These are phyloP conservation scores for Zopfochytrium polystomum DNA, from an alignment of 371 early-diverging fungal species.

Conservation along the genomic window DNA sequence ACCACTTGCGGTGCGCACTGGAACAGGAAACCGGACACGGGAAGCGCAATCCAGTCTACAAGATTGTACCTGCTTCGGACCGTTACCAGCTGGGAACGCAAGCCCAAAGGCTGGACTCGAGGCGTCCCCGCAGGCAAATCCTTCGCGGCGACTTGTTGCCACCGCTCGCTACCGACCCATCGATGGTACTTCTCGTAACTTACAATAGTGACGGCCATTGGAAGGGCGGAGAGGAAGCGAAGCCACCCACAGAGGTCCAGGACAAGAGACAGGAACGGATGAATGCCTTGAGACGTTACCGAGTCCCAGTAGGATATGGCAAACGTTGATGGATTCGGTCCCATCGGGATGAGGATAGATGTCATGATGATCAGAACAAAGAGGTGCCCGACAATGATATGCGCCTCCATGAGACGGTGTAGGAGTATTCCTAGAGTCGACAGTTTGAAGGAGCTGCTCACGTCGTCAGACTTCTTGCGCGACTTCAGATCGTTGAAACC, in stretches of 20 bases:
- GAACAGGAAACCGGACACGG: slow-evolving; percentile 41
- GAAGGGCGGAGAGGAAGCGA: slow-evolving; percentile 34
- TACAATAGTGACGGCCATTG: slow-evolving; percentile 35
- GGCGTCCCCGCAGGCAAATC: not conserved
- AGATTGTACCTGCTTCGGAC: slow-evolving; percentile 31
- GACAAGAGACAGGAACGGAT: slow-evolving; percentile 37
- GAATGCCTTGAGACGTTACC: slow-evolving; percentile 31
- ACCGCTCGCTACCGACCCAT: slow-evolving; percentile 48
- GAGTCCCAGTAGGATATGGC: slow-evolving; percentile 18
- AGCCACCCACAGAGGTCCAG: slow-evolving; percentile 41
- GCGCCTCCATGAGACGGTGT: slow-evolving; percentile 46
- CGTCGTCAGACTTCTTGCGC: not conserved
- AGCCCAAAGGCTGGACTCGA: slow-evolving; percentile 43
- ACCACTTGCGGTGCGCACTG: slow-evolving; percentile 31
- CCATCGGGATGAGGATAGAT: slow-evolving; percentile 34
- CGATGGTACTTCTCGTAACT: slow-evolving; percentile 52
- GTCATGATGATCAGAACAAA: slow-evolving; percentile 35
- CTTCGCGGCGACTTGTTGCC: slow-evolving; percentile 21
- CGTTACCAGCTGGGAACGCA: slow-evolving; percentile 32
- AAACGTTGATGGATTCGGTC: too few species aligned
- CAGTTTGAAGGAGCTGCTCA: not conserved
- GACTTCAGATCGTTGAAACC: not conserved
- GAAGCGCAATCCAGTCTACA: slow-evolving; percentile 42
- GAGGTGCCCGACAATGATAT: slow-evolving; percentile 48
- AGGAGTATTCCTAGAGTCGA: not conserved